A percentile compares a stretch with the other conserved stretches of the same genome.
These are phyloP conservation scores for Picea engelmannii DNA, from an alignment of 83 land plant genomes.

Conservation along the genomic window DNA sequence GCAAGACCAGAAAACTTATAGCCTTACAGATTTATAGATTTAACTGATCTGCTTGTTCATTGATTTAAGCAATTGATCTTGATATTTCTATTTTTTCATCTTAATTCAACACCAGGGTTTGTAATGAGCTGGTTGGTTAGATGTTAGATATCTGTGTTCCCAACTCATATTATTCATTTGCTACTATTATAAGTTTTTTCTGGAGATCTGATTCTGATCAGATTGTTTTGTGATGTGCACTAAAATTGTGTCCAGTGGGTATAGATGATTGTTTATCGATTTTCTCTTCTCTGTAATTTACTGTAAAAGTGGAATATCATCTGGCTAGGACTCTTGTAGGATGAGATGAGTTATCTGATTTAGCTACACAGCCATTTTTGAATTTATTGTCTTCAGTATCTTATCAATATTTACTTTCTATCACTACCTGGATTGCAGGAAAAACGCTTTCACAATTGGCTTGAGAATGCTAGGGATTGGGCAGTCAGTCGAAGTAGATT, in stretches of 20 bases:
- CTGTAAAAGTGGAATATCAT: background rate
- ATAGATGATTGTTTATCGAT: background rate
- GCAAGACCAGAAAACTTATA: too few species aligned
- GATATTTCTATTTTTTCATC: background rate
- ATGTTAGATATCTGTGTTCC: too few species aligned
- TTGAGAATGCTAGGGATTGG: conserved; percentile 99
- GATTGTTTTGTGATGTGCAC: background rate
- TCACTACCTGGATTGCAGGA: too few species aligned
- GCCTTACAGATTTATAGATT: too few species aligned
- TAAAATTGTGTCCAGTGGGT: background rate
- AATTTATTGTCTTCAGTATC: background rate
- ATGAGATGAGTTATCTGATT: background rate
- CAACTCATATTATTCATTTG: background rate
- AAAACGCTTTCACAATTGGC: conserved; percentile 56
- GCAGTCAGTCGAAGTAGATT: conserved; percentile 94
- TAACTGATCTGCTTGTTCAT: background rate
- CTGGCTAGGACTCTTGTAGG: too few species aligned
- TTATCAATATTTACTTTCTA: background rate
- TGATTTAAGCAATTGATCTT: background rate
- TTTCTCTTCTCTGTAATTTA: background rate
- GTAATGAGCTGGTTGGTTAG: background rate
- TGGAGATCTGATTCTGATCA: background rate
- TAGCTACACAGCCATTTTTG: background rate
- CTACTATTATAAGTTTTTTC: background rate
- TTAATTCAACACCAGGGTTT: background rate